Conservation (phyloP, 2,329 filamentous ascomycete species). For the Claviceps sp. region DNA sequence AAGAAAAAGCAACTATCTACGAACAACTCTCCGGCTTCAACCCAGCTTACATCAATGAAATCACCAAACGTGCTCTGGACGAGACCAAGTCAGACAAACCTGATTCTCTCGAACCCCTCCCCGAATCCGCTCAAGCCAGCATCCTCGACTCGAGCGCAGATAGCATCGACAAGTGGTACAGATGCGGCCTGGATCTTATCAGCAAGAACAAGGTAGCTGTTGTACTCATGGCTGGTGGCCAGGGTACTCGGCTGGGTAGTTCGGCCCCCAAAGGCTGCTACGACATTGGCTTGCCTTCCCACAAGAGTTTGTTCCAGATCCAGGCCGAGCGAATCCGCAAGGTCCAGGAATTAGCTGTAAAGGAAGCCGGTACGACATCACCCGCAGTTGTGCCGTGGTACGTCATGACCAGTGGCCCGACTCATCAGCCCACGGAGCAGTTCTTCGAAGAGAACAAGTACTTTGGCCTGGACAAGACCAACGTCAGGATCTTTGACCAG, state of each 20-base stretch:
- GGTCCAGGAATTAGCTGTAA: conserved; percentile 66
- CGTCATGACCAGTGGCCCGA: conserved; percentile 97
- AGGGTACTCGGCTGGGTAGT: conserved; percentile 88
- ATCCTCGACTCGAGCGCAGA: conserved; percentile 75
- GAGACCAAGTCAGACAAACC: conserved; percentile 51
- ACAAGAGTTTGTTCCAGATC: conserved; percentile 94
- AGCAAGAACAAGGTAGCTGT: conserved; percentile 66
- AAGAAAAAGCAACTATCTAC: conserved; percentile 68
- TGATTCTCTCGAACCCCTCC: conserved; percentile 67
- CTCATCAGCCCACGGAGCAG: conserved; percentile 76
- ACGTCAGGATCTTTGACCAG: conserved; percentile 91
- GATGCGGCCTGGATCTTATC: conserved; percentile 67
- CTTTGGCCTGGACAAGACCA: conserved; percentile 76
- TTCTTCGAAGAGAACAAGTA: conserved; percentile 86
- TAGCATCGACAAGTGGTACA: conserved; percentile 75
- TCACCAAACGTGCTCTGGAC: conserved; percentile 70
- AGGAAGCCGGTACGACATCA: conserved; percentile 42
- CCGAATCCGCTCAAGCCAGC: conserved; percentile 72
- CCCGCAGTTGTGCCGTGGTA: conserved; percentile 81
- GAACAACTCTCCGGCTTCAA: conserved; percentile 72
- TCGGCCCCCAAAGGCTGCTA: conserved; percentile 95
- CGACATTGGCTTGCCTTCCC: conserved; percentile 83
- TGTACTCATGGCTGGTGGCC: conserved; percentile 92
- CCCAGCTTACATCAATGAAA: conserved; percentile 74
- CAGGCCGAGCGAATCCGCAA: conserved; percentile 89